Evolutionary conservation across 2,329 filamentous ascomycete species (phyloP).

Genomic region (Periconia sp.): DNA sequence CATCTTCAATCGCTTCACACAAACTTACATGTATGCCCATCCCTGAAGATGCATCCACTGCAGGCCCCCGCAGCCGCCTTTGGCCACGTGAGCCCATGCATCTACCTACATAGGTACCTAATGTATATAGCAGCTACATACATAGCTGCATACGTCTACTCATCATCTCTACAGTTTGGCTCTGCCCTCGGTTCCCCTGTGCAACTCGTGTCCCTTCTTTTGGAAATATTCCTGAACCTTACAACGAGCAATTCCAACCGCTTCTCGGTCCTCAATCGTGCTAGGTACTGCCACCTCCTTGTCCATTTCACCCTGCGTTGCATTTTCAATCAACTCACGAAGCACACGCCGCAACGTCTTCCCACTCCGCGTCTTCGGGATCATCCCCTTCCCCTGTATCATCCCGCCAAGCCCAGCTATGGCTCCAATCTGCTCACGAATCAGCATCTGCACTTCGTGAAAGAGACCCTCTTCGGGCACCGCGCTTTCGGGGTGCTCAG

Average conservation of each 20-base stretch:
- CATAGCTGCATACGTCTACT: too few species aligned
- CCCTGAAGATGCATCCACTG: too few species aligned
- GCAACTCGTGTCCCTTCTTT: conserved; percentile 41
- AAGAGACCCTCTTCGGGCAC: conserved; percentile 53
- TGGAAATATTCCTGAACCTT: conserved; percentile 78
- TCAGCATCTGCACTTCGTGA: conserved; percentile 68
- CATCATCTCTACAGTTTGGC: conserved; percentile 52
- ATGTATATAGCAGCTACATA: too few species aligned
- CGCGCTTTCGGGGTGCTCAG: conserved; percentile 55
- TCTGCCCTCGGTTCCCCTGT: conserved; percentile 40
- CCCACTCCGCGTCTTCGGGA: conserved; percentile 88
- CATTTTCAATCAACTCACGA: conserved; percentile 82
- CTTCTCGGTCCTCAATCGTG: conserved; percentile 79
- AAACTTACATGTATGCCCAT: too few species aligned
- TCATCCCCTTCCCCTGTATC: conserved; percentile 81
- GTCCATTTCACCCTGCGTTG: conserved; percentile 70
- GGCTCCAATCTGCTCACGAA: conserved; percentile 80
- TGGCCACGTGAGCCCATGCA: too few species aligned
- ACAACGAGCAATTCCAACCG: conserved; percentile 71
- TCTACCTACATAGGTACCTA: too few species aligned
- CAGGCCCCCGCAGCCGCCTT: too few species aligned
- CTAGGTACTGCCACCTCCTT: conserved; percentile 74
- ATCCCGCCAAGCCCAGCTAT: conserved; percentile 86
- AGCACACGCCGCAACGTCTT: conserved; percentile 85
- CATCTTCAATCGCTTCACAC: too few species aligned